Evolutionary conservation across 2,329 filamentous ascomycete genomes (phyloP).

Genomic region (Aspergillus amoenus): DNA sequence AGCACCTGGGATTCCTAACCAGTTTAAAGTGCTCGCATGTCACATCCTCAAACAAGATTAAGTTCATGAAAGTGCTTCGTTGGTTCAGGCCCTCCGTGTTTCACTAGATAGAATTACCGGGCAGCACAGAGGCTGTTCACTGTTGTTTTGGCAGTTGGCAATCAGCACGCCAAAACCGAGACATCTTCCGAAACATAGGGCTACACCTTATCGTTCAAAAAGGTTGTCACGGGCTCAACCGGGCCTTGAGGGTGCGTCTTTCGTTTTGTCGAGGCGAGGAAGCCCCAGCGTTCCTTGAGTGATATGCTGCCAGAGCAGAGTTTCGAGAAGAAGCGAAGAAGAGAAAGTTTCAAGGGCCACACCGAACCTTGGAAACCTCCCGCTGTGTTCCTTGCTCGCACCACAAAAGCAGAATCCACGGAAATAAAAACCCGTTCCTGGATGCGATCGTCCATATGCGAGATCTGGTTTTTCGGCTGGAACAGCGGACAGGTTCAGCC

Average conservation of each 20-base stretch:
- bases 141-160: not conserved
- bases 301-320: no score
- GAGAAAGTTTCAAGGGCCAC: not conserved
- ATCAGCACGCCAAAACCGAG: not conserved
- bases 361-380: constrained; percentile 1
- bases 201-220: not conserved
- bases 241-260: not conserved
- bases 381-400: not conserved
- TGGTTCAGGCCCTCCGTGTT: not conserved
- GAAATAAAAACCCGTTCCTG: constrained; percentile 3
- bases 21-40: not conserved
- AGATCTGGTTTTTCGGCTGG: not conserved
- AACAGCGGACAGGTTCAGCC: constrained; percentile 6
- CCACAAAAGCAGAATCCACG: not conserved
- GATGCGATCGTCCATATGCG: constrained; percentile 4
- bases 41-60: not conserved
- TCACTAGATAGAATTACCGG: not conserved
- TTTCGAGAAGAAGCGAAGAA: not conserved
- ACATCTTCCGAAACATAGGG: not conserved
- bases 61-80: not conserved
- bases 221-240: not conserved
- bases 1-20: no score
- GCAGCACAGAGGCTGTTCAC: not conserved
- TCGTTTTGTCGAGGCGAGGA: not conserved
- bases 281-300: no score